Base-by-base conservation (phyloP, 768 basidiomycete species). In the Exsudoporus frostii region DNA sequence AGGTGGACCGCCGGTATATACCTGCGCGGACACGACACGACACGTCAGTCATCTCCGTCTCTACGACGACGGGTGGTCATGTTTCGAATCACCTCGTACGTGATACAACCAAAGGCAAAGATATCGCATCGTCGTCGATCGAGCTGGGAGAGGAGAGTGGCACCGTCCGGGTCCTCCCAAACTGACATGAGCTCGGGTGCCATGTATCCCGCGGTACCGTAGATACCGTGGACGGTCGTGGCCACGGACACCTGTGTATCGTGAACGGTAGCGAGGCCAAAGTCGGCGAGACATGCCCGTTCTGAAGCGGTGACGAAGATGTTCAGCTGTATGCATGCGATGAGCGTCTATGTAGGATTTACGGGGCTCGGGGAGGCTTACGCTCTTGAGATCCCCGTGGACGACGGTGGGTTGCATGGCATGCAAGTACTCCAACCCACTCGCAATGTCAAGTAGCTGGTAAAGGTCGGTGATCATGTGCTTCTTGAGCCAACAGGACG, bases 341-440 rank as follows among this genome's bases (percentile, higher is more conserved):
- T 63, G 13, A 63, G 36, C 10, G 4, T 32, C 44, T 39, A 10
- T 13, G 5, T 33, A 13, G 3, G 7, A 40, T 25, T n/a, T 8
- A 45, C 2, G 20, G 15, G 25, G n/a, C 24, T 17, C 32, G 20
- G 3, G 27, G 38, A 34, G 10, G 54, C 74, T 55, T 48, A 78
- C 77, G 29, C 71, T 71, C 59, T 76, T 77, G 20, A 77, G 53
- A 48, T 78, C 77, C 10, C 77, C 76, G 19, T 77, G 76, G 13
- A 72, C 56, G 15, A 78, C 68, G 1, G 76, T 75, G 24, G 73
- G 74, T 30, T 66, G 50, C 54, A 69, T 64, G 7, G 62, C 61
- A 46, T 78, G 76, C 20, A 77, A 60, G 50, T 75, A 76, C 34
- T 64, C 62, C 7, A 77, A 53, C 20, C 74, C 77, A 2, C 39